phyloP scores from a whole-genome alignment of 352 stramenopile genomes.

The Phytophthora multivora region DNA sequence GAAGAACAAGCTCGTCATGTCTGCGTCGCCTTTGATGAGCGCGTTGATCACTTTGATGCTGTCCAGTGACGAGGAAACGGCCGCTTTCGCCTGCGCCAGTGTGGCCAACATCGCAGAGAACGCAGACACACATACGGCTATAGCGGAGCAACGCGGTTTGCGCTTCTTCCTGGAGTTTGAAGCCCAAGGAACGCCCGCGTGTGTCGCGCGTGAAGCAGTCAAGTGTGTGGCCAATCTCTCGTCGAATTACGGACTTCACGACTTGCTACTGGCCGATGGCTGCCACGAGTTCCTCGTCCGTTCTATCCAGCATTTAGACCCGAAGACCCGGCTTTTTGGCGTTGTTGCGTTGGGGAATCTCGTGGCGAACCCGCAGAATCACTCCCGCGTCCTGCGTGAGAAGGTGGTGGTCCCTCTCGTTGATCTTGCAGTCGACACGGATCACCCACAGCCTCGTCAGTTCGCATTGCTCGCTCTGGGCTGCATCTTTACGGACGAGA shows the following conservation, averaged over 20 bases:
- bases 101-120: constrained; percentile 96
- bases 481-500: constrained; percentile 75
- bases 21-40: constrained; percentile 75
- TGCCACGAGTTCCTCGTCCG: constrained; percentile 85
- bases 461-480: constrained; percentile 89
- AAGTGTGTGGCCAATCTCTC: constrained; percentile 81
- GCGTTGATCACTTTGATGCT: constrained; percentile 89
- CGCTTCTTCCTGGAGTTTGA: constrained; percentile 82
- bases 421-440: constrained; percentile 44
- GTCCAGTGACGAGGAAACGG: constrained; percentile 69
- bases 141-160: constrained; percentile 78
- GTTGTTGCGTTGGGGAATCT: constrained; percentile 92
- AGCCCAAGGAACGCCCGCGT: constrained; percentile 21
- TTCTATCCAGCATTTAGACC: constrained; percentile 65
- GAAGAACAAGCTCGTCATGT: constrained; percentile 94
- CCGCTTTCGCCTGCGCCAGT: constrained; percentile 74
- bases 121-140: constrained; percentile 80
- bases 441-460: constrained; percentile 54
- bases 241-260: constrained; percentile 88
- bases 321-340: constrained; percentile 83
- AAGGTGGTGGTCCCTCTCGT: constrained; percentile 67
- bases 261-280: constrained; percentile 74
- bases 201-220: constrained; percentile 65
- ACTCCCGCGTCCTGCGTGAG: constrained; percentile 71
- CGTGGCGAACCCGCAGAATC: constrained; percentile 81